These are phyloP conservation scores for Krasilnikovozyma curviuscula DNA, from an alignment of 768 basidiomycete genomes.

Conservation along the genomic window DNA sequence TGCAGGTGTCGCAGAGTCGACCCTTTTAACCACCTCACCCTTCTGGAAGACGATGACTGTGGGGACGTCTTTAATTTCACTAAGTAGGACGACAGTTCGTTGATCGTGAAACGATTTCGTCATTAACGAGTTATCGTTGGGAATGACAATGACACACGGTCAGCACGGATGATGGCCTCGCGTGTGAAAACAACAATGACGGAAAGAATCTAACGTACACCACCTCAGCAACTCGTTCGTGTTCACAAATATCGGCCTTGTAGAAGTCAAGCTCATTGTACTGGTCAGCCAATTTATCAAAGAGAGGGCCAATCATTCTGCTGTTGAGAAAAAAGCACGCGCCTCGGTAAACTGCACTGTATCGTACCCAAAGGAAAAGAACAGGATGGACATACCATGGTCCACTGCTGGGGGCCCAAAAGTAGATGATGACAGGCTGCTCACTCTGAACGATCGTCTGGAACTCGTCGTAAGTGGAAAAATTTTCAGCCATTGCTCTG, in stretches of 20 bases:
- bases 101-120: no score
- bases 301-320: conserved; percentile 28
- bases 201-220: neutral
- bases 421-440: conserved; percentile 8
- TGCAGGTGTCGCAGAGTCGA: conserved; percentile 21
- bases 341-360: no score
- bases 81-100: no score
- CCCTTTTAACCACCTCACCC: conserved; percentile 23
- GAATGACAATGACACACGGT: neutral
- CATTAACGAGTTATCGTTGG: no score
- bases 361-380: no score
- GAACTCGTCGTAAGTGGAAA: conserved; percentile 10
- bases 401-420: neutral
- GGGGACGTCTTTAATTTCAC: conserved; percentile 26
- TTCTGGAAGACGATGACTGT: conserved; percentile 28
- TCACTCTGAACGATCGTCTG: conserved; percentile 8
- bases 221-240: conserved; percentile 17
- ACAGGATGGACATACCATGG: neutral
- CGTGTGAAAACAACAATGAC: neutral
- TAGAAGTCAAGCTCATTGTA: conserved; percentile 23
- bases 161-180: neutral
- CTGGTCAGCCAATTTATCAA: conserved; percentile 23
- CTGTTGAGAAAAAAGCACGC: no score
- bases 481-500: conserved; percentile 4
- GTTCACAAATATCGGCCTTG: conserved; percentile 29